Base-by-base conservation (phyloP, 129 eudicot genomes). In the Cynara cardunculus region DNA sequence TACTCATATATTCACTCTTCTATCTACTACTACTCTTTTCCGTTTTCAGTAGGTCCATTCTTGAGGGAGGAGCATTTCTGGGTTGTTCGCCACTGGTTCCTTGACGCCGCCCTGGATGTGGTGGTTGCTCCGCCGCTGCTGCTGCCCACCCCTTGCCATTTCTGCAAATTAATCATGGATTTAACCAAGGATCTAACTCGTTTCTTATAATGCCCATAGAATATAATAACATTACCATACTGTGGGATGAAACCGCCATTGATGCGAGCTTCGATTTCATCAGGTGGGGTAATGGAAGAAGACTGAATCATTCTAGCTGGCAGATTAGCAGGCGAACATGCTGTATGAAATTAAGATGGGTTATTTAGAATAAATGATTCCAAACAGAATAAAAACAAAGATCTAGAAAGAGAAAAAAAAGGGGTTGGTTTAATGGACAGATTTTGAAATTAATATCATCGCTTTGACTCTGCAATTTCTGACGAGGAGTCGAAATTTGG, bases 1-100 rank as follows among this genome's bases (percentile, higher is more conserved):
- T 56, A 73, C 64, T 72, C 65, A 56, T 56, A 22, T 74, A 30
- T n/a, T 11, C 25, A 18, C 0, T 35, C 27, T 77, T 25, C 73
- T 71, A 72, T 44, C 79, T 19, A 69, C 77, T 26, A 75, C 77
- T 34, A 34, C 39, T 9, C 39, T 34, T 34, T 34, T 34, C 31
- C 13, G 12, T 31, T 72, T 19, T 89, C 69, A 92, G 61, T 90
- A 92, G 56, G 93, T 92, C 97, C 97, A 92, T 19, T 92, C 97
- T 72, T 83, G 91, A 21, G 97, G 97, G 10, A 88, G 93, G 34
- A 80, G 76, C 39, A 83, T 22, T 14, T 87, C 93, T 0, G 86
- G 86, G 67, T 78, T 79, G 62, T 72, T 73, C 85, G 77, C 26
- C 49, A 68, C 31, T 30, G 77, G 77, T 66, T 86, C 86, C 34